phyloP scores from a whole-genome alignment of 257 asterid species.

The Asclepias syriaca region DNA sequence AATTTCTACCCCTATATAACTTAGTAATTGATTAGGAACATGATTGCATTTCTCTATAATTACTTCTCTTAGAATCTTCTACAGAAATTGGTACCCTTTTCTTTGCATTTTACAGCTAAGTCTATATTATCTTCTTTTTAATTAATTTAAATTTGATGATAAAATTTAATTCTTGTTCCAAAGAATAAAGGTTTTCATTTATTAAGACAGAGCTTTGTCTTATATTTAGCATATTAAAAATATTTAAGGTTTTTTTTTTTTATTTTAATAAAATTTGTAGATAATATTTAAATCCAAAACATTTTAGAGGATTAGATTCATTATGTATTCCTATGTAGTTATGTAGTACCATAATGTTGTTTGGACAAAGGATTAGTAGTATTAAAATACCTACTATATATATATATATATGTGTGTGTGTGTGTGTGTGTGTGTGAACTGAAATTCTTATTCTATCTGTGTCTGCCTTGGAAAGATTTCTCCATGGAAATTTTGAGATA shows the following conservation, averaged over 20 bases:
- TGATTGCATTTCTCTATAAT: constrained; percentile 10
- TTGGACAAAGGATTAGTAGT: background rate
- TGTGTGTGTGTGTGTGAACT: too few relatives aligned
- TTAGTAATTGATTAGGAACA: constrained; percentile 15
- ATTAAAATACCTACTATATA: too few relatives aligned
- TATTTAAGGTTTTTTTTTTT: too few relatives aligned
- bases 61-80: constrained; percentile 2
- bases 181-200: too few relatives aligned
- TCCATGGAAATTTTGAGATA: too few relatives aligned
- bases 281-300: too few relatives aligned
- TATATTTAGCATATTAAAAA: too few relatives aligned
- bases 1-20: constrained; percentile 9
- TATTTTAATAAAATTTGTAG: too few relatives aligned
- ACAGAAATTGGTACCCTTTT: background rate
- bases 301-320: background rate
- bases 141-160: background rate
- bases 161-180: background rate
- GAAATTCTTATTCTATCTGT: too few relatives aligned
- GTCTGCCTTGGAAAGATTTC: too few relatives aligned
- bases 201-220: too few relatives aligned
- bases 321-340: background rate
- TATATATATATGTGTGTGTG: too few relatives aligned
- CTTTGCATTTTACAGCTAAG: constrained; percentile 15
- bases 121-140: background rate
- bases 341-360: background rate